phyloP scores from a whole-genome alignment of 768 basidiomycete species.

The Lactarius tabidus region DNA sequence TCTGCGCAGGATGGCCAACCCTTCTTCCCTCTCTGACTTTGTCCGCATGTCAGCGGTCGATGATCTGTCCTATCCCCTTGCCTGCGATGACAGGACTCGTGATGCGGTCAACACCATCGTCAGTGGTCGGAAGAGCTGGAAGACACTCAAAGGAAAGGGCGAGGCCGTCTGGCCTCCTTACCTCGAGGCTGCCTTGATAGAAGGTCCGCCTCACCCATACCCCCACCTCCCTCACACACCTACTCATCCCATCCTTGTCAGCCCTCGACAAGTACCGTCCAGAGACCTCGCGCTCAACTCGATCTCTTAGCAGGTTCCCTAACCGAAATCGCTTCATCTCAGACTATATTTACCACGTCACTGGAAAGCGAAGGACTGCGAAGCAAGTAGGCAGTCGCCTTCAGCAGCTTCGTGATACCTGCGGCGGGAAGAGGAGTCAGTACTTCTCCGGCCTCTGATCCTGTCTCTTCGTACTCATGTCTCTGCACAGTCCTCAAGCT shows the following conservation, averaged over 20 bases:
- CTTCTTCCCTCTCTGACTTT: slow-evolving; percentile 24
- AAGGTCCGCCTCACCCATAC: slow-evolving; percentile 44
- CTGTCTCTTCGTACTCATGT: slow-evolving; percentile 14
- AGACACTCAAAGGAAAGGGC: slow-evolving; percentile 59
- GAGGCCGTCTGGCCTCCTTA: slow-evolving; percentile 79
- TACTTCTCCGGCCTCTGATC: slow-evolving; percentile 27
- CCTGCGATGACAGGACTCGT: slow-evolving; percentile 29
- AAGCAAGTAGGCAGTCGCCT: slow-evolving; percentile 81
- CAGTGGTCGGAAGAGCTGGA: slow-evolving; percentile 70
- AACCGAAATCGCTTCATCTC: slow-evolving; percentile 79
- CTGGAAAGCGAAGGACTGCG: slow-evolving; percentile 65
- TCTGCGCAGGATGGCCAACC: slow-evolving; percentile 20
- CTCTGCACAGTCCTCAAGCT: slow-evolving; percentile 27
- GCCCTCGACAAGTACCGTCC: slow-evolving; percentile 71
- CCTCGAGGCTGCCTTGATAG: slow-evolving; percentile 71
- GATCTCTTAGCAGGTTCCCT: slow-evolving; percentile 70
- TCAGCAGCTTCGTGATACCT: slow-evolving; percentile 72
- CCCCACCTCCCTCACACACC: slow-evolving; percentile 3
- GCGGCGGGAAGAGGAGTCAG: slow-evolving; percentile 68
- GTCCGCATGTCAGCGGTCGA: slow-evolving; percentile 27
- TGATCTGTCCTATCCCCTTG: slow-evolving; percentile 24
- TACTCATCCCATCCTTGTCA: slow-evolving; percentile 30
- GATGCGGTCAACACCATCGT: slow-evolving; percentile 67
- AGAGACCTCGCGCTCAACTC: slow-evolving; percentile 66
- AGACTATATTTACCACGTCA: slow-evolving; percentile 66